Percentiles rank a stretch among this genome's conserved stretches.
phyloP scores from a whole-genome alignment of 345 rosid genomes.

The Kandelia obovata region DNA sequence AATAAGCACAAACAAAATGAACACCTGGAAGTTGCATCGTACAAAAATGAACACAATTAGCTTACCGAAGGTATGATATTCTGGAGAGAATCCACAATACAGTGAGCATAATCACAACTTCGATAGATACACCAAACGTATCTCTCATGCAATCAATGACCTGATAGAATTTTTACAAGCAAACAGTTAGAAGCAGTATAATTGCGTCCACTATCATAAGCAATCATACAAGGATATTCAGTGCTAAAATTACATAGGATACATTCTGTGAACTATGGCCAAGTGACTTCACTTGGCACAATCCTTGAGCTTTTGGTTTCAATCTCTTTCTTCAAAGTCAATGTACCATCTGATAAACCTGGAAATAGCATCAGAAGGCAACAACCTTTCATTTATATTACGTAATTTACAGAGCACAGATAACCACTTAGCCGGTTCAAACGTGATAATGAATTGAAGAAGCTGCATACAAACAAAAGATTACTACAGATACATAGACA shows the following conservation, averaged over 20 bases:
- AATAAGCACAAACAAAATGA: background rate
- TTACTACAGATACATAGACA: background rate
- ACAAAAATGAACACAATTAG: background rate
- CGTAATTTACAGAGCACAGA: slow-evolving; percentile 2
- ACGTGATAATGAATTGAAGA: background rate
- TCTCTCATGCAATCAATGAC: background rate
- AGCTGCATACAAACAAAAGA: background rate
- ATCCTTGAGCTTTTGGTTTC: slow-evolving; percentile 23
- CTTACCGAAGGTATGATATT: slow-evolving; percentile 89
- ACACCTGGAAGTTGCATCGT: background rate
- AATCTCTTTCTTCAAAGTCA: slow-evolving; percentile 26
- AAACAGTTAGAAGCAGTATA: background rate
- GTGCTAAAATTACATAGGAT: background rate
- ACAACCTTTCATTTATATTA: background rate
- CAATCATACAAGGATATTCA: no score
- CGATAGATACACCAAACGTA: slow-evolving; percentile 91
- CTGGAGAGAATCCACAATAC: slow-evolving; percentile 94
- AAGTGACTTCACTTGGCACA: slow-evolving; percentile 32
- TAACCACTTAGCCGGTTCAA: background rate
- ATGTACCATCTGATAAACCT: slow-evolving; percentile 22
- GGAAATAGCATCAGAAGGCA: slow-evolving; percentile 15
- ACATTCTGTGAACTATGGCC: slow-evolving; percentile 7
- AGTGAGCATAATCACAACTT: slow-evolving; percentile 85
- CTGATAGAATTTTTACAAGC: background rate
- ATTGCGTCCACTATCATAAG: background rate